Percentiles rank a stretch among this genome's conserved stretches.
Evolutionary conservation across 2,329 filamentous ascomycete species (phyloP).

Genomic region (Byssochlamys sp.): DNA sequence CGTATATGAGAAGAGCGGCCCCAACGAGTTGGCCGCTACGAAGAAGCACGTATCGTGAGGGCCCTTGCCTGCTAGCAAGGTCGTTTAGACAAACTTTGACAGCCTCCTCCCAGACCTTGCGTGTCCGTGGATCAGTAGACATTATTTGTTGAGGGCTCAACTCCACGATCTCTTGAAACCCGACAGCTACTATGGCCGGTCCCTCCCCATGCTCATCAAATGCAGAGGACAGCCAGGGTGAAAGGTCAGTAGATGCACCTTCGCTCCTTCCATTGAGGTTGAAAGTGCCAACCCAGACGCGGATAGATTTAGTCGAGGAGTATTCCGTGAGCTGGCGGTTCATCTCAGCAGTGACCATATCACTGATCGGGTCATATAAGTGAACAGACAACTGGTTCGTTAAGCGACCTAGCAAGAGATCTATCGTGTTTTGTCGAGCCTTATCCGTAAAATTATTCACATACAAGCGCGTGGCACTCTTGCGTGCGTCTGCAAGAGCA

Average conservation of each 20-base stretch:
- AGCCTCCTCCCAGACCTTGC: constrained; percentile 75
- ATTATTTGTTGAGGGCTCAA: constrained; percentile 96
- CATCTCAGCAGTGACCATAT: constrained; percentile 73
- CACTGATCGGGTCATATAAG: constrained; percentile 88
- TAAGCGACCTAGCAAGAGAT: constrained; percentile 76
- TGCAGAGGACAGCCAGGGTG: constrained; percentile 68
- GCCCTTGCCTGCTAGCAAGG: constrained; percentile 54
- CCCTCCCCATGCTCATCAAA: constrained; percentile 48
- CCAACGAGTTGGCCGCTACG: constrained; percentile 90
- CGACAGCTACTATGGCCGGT: constrained; percentile 79
- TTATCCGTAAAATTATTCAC: constrained; percentile 98
- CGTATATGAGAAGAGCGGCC: constrained; percentile 83
- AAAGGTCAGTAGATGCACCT: constrained; percentile 69
- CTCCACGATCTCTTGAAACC: constrained; percentile 97
- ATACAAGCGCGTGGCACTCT: constrained; percentile 86
- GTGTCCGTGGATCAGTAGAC: constrained; percentile 84
- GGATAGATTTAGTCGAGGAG: constrained; percentile 62
- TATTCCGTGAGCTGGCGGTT: constrained; percentile 58
- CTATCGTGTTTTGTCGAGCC: constrained; percentile 83
- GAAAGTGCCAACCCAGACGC: constrained; percentile 80
- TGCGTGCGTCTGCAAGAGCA: constrained; percentile 85
- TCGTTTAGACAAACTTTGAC: constrained; percentile 69
- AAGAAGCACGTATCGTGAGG: constrained; percentile 76
- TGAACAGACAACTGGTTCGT: constrained; percentile 76
- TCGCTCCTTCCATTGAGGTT: constrained; percentile 84